Percentiles rank a stretch among this genome's conserved stretches.
These are phyloP conservation scores for Abrus precatorius DNA, from an alignment of 306 rosid genomes.

Conservation along the genomic window DNA sequence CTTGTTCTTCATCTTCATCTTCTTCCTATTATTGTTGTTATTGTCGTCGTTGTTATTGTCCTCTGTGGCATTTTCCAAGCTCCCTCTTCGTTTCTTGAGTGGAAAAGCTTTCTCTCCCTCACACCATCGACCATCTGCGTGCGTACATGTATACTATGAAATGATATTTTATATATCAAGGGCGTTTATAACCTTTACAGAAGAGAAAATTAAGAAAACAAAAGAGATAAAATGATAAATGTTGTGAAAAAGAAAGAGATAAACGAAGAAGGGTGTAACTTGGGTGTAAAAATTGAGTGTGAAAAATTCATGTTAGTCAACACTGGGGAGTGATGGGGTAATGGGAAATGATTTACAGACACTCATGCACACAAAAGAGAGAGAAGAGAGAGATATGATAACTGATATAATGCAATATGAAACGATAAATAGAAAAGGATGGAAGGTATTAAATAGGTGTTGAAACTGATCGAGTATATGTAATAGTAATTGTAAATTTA, in stretches of 20 bases:
- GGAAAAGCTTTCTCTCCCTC: conserved; percentile 81
- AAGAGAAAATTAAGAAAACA: too few relatives aligned
- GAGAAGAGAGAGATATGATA: too few relatives aligned
- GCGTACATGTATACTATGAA: neutral
- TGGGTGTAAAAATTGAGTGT: neutral
- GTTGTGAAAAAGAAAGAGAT: neutral
- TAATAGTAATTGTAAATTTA: neutral
- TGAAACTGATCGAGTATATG: too few relatives aligned
- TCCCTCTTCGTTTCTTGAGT: conserved; percentile 76
- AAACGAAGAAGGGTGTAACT: neutral
- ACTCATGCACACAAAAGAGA: too few relatives aligned
- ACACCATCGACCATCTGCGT: conserved; percentile 53
- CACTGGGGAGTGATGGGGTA: neutral
- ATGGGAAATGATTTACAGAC: too few relatives aligned
- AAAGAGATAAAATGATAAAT: neutral
- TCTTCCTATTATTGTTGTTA: neutral
- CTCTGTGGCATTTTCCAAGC: conserved; percentile 18
- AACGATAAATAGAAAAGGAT: too few relatives aligned
- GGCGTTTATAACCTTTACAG: too few relatives aligned
- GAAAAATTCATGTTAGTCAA: neutral
- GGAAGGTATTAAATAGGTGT: too few relatives aligned
- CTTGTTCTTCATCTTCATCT: conserved; percentile 33
- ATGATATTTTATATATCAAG: too few relatives aligned
- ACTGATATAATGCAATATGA: too few relatives aligned
- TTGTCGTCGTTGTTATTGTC: neutral